Evolutionary conservation across 176 grass and related monocot genomes (phyloP), one percentile per base, ranked within the genome.

Genomic region (Phragmites australis): DNA sequence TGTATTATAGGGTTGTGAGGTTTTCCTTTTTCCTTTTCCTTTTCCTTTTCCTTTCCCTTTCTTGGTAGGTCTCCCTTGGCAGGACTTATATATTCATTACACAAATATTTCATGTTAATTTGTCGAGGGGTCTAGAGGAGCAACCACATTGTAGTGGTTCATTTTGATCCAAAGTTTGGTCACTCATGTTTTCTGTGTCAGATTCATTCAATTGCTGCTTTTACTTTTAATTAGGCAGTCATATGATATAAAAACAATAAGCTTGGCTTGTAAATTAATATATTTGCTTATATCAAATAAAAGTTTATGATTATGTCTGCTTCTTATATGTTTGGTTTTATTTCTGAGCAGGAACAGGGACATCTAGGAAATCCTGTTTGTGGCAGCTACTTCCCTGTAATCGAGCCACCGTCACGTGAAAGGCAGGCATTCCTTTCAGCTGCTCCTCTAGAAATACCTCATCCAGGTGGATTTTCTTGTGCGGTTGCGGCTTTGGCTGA

Each of bases 401-500:
- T 86, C 5, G 89, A 72, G 51, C 81, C 77, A 82, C 59, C 77
- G 0, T 41, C 51, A 29, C 65, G 86, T 48, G 88, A 99, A 80
- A 89, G 82, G 6, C 89, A 91, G 72, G 48, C 61, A 51, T 91
- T 88, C 47, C 63, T 87, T 76, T 67, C 77, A 64, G 82, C 75
- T 23, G 9, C 84, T 30, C 86, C 88, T 53, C 22, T 88, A 69
- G 91, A 92, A 83, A 79, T 90, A 77, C 79, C 89, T 81, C 82
- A 89, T 89, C 75, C 89, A 52, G 87, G 89, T 62, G 90, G 89
- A 70, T 90, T 85, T 74, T 89, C 92, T 68, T 97, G 95, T 84
- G 88, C 94, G 7, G 88, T 90, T 88, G 89, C 92, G 9, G 85
- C 95, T 70, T 74, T 97, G 77, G 73, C 90, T 49, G 95, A 94